phyloP scores from a whole-genome alignment of 2,329 filamentous ascomycete genomes.

The Domatiomyces catenatus region DNA sequence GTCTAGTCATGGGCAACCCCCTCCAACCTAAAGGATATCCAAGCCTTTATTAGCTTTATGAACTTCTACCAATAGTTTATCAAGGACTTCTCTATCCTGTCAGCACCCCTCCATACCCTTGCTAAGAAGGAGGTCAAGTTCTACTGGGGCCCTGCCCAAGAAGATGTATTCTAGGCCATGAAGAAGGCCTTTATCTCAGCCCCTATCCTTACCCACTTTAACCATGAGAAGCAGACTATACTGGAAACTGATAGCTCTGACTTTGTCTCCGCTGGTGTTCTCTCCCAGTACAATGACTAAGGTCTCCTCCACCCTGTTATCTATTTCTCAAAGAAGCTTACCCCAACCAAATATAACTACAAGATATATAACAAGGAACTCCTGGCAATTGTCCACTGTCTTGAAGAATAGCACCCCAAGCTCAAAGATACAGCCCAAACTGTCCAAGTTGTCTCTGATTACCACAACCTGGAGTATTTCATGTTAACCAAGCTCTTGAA shows the following conservation, averaged over 20 bases:
- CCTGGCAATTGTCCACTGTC: conserved; percentile 7
- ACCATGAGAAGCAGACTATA: conserved; percentile 2
- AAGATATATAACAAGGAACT: conserved; percentile 14
- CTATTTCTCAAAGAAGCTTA: conserved; percentile 12
- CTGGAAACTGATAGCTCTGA: conserved; percentile 11
- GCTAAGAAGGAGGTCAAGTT: conserved; percentile 6
- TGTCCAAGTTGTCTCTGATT: conserved; percentile 9
- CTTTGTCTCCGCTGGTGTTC: conserved; percentile 1
- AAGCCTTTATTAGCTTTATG: conserved; percentile 19
- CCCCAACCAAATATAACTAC: conserved; percentile 6
- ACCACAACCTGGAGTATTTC: conserved; percentile 12
- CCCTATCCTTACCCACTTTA: conserved; percentile 8
- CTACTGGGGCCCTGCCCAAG: neutral
- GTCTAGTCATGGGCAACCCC: conserved; percentile 17
- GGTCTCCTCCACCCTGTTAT: conserved; percentile 3
- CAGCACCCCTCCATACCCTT: conserved; percentile 11
- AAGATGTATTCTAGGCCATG: conserved; percentile 4
- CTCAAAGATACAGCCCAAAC: conserved; percentile 8
- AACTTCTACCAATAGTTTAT: conserved; percentile 23
- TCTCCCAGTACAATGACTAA: conserved; percentile 4
- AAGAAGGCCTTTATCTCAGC: conserved; percentile 4
- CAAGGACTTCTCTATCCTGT: conserved; percentile 13
- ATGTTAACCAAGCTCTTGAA: conserved; percentile 7
- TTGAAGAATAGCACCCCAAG: conserved; percentile 10
- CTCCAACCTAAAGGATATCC: conserved; percentile 13